phyloP scores from a whole-genome alignment of 441 rosid genomes.

The Erysimum cheiri region DNA sequence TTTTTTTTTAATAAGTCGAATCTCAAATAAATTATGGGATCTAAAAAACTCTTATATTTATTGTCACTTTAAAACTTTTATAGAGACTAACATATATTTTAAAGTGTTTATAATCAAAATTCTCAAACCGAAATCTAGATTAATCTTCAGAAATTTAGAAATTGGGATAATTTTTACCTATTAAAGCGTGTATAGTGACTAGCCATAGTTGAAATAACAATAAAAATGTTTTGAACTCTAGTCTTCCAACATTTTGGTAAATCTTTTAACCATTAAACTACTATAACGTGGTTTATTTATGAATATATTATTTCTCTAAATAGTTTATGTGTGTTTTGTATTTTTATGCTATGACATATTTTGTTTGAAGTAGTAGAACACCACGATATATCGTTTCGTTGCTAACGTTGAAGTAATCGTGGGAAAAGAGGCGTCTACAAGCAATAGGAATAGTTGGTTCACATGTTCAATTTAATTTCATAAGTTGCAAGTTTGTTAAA shows the following conservation, averaged over 20 bases:
- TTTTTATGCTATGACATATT: constrained; percentile 5
- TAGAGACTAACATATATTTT: neutral
- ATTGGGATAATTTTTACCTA: neutral
- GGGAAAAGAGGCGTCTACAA: constrained; percentile 31
- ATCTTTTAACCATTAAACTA: neutral
- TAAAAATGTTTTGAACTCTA: no score
- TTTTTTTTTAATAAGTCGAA: neutral
- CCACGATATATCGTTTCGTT: constrained; percentile 25
- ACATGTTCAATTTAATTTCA: constrained; percentile 14
- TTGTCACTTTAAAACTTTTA: no score
- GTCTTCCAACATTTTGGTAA: neutral
- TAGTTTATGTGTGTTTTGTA: neutral
- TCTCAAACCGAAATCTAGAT: neutral
- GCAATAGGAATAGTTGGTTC: constrained; percentile 39
- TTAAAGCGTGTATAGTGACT: no score
- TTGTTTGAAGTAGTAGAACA: constrained; percentile 24
- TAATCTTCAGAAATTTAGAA: neutral
- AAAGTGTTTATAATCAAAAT: neutral
- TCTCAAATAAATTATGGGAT: no score
- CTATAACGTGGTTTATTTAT: neutral
- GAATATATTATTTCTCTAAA: no score
- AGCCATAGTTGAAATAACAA: no score
- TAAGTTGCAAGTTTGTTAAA: constrained; percentile 11
- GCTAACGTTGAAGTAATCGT: constrained; percentile 28
- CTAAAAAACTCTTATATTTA: no score